A percentile compares a stretch with the other conserved stretches of the same genome.
phyloP scores from a whole-genome alignment of 75 land plant genomes.

The Pinus albicaulis region DNA sequence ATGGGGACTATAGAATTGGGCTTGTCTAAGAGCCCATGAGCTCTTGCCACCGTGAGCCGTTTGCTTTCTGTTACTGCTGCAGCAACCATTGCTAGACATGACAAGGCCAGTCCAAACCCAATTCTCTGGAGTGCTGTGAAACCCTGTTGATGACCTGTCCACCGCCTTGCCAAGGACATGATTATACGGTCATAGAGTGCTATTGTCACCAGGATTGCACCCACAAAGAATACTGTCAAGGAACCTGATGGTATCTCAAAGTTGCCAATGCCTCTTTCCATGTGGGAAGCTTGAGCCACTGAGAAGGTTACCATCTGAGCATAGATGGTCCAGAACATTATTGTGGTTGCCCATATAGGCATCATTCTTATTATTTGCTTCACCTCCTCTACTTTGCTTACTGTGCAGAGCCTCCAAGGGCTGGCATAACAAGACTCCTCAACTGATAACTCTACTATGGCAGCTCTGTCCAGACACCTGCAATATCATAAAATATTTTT shows the following conservation, averaged over 20 bases:
- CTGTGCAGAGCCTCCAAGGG: constrained; percentile 63
- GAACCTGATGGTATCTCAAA: constrained; percentile 81
- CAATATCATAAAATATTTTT: neutral
- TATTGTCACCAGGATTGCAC: constrained; percentile 48
- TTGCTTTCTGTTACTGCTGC: constrained; percentile 62
- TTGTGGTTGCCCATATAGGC: constrained; percentile 79
- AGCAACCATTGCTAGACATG: constrained; percentile 57
- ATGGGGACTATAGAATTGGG: constrained; percentile 34
- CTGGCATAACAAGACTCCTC: constrained; percentile 20
- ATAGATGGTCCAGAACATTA: constrained; percentile 68
- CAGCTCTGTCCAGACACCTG: constrained; percentile 77
- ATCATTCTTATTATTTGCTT: constrained; percentile 62
- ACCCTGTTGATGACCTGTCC: constrained; percentile 60
- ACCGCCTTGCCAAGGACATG: constrained; percentile 58
- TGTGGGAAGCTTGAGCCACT: constrained; percentile 72
- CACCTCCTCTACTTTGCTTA: constrained; percentile 73
- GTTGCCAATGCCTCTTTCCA: constrained; percentile 50
- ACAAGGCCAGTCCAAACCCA: constrained; percentile 56
- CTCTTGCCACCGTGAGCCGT: constrained; percentile 41
- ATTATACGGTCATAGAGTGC: constrained; percentile 62
- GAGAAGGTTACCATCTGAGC: constrained; percentile 82
- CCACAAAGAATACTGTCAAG: constrained; percentile 62
- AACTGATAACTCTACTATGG: constrained; percentile 27
- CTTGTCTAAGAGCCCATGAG: constrained; percentile 7
- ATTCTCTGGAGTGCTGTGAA: constrained; percentile 63